phyloP scores from a whole-genome alignment of 495 filamentous ascomycete species.

The Aspergillus funiculosus region DNA sequence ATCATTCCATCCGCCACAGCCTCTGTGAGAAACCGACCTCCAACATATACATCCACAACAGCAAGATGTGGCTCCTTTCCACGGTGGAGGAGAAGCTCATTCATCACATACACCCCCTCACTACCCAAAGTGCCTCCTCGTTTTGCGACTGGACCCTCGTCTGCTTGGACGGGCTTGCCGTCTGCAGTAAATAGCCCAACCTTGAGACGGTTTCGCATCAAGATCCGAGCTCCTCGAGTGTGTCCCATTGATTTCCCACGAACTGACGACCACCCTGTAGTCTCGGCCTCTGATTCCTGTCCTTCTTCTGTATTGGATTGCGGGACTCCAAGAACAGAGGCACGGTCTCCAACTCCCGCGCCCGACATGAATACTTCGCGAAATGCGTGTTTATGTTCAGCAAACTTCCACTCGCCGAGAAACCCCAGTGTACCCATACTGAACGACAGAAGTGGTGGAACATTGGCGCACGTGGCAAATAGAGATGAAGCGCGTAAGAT shows the following conservation, averaged over 20 bases:
- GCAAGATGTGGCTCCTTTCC: constrained; percentile 84
- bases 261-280: constrained; percentile 63
- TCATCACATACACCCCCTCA: constrained; percentile 75
- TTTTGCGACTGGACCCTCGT: constrained; percentile 10
- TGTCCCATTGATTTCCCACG: constrained; percentile 78
- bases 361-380: constrained; percentile 92
- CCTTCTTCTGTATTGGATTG: constrained; percentile 15
- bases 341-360: constrained; percentile 51
- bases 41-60: constrained; percentile 81
- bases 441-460: constrained; percentile 91
- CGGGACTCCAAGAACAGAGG: constrained; percentile 28
- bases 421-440: constrained; percentile 97
- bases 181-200: constrained; percentile 68
- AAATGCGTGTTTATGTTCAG: constrained; percentile 83
- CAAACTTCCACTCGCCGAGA: constrained; percentile 92
- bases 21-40: constrained; percentile 79
- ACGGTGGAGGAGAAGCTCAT: constrained; percentile 90
- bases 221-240: constrained; percentile 64
- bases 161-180: constrained; percentile 44
- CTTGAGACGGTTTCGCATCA: constrained; percentile 79
- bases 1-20: constrained; percentile 94
- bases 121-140: constrained; percentile 11
- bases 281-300: constrained; percentile 24
- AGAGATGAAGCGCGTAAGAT: constrained; percentile 87
- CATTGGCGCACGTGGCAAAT: constrained; percentile 72